Percentiles rank a stretch among this genome's conserved stretches.
Conservation (phyloP, 192 early-diverging fungal genomes). For the Podila epigama region DNA sequence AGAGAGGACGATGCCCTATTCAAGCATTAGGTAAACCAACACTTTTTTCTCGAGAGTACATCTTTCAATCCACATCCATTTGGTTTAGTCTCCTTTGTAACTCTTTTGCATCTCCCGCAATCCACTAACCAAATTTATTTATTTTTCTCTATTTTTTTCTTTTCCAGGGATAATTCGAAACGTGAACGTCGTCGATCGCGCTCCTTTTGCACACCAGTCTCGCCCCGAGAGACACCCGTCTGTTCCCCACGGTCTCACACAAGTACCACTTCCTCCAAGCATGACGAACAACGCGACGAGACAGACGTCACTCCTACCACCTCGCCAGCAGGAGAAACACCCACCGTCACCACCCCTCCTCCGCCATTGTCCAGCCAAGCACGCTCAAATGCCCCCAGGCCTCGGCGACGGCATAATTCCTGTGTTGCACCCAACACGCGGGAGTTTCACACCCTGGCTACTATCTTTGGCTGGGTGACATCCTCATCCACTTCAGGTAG, state of each 20-base stretch:
- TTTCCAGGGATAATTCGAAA: background rate
- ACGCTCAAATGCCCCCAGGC: no score
- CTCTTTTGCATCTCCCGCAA: background rate
- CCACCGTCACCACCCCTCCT: conserved; percentile 14
- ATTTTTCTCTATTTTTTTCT: background rate
- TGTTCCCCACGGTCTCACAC: conserved; percentile 2
- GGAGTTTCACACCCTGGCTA: conserved; percentile 49
- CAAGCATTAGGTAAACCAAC: background rate
- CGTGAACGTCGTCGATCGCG: conserved; percentile 19
- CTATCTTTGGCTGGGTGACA: conserved; percentile 57
- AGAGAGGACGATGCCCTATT: background rate
- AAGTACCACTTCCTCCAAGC: conserved; percentile 2
- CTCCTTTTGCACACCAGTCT: conserved; percentile 2
- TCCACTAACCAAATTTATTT: background rate
- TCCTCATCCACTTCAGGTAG: background rate
- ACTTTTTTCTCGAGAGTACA: background rate
- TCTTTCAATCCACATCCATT: no score
- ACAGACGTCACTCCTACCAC: background rate
- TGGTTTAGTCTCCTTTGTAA: no score
- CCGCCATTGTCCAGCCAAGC: background rate
- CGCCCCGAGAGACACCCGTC: conserved; percentile 7
- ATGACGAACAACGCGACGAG: conserved; percentile 2
- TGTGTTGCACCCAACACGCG: conserved; percentile 48
- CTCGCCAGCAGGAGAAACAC: conserved; percentile 3
- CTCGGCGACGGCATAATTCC: conserved; percentile 52